Base-by-base conservation (phyloP, 305 asterid species). In the Petunia hybrid region DNA sequence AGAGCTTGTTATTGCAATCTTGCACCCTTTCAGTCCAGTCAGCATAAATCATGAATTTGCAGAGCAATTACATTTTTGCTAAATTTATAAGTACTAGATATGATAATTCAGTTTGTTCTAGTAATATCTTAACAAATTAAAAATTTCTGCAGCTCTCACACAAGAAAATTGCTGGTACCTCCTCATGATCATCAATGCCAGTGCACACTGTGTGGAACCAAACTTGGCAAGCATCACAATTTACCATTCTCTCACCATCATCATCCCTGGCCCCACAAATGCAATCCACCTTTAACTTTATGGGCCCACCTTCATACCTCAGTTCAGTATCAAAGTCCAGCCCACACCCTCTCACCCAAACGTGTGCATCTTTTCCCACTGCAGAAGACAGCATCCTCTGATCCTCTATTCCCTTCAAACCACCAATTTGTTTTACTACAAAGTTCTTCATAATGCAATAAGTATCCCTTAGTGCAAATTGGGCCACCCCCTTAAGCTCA, bases 281-380 rank as follows among this genome's bases (percentile, higher is more conserved):
- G 8, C 88, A 86, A 51, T 77, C 70, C 48, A 82, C 77, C 53
- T 3, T 69, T 73, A 84, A 62, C 22, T 56, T 81, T 14, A 14
- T 56, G 60, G 70, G 77, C 61, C 93, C 95, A 57, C 89, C 97
- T 86, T 95, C 95, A 41, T 93, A 90, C 85, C 92, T 91, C 64
- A 91, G 80, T 42, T 80, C 56, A 4, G 97, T 90, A 43, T 45
- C 71, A 84, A 93, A 85, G 82, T 93, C 90, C 63, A 94, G 78
- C 43, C 95, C 92, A 10, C 79, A 46, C 45, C 97, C 98, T 82
- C 96, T 90, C 77, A 94, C 92, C 95, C 95, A 94, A 74, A 94
- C 90, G 68, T 80, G 87, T 5, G 76, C 83, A 16, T 89, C 94
- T 3, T 86, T 84, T 78, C 88, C 84, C 7, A 90, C 62, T 3